Percentiles rank a stretch among this genome's conserved stretches.
These are phyloP conservation scores for Mycena olivaceomarginata DNA, from an alignment of 768 basidiomycete species.

Conservation along the genomic window DNA sequence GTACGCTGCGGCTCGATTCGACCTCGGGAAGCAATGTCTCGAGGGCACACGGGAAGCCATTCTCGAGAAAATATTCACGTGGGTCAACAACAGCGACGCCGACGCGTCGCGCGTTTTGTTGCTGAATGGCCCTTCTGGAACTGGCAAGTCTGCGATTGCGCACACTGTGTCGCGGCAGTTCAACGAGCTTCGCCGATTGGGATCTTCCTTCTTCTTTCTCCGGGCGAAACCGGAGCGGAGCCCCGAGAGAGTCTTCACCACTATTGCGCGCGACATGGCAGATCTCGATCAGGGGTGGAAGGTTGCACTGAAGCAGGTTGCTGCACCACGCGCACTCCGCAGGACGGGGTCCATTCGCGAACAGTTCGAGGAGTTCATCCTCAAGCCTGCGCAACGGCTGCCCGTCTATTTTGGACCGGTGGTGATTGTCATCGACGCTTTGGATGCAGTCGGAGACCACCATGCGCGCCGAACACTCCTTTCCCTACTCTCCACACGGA, in stretches of 20 bases:
- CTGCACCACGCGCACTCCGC: constrained; percentile 4
- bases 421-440: constrained; percentile 32
- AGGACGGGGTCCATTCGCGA: constrained; percentile 24
- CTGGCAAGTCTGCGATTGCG: constrained; percentile 34
- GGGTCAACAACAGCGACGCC: constrained; percentile 24
- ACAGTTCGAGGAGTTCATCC: constrained; percentile 39
- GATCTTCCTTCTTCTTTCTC: constrained; percentile 37
- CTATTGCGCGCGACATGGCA: constrained; percentile 31
- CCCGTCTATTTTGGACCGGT: constrained; percentile 32
- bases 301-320: constrained; percentile 1
- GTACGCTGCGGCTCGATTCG: constrained; percentile 24
- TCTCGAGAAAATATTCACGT: constrained; percentile 25
- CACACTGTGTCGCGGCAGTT: constrained; percentile 25
- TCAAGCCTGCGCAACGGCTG: constrained; percentile 12
- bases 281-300: constrained; percentile 32
- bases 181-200: constrained; percentile 23
- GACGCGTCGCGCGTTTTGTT: constrained; percentile 15
- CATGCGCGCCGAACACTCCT: not conserved
- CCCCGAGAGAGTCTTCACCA: constrained; percentile 28
- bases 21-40: constrained; percentile 31
- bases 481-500: constrained; percentile 15
- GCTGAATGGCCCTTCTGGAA: constrained; percentile 11
- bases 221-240: not conserved
- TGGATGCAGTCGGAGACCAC: constrained; percentile 9
- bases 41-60: constrained; percentile 20